Evolutionary conservation across 2,329 filamentous ascomycete genomes (phyloP).

Genomic region (Fusarium secorum): DNA sequence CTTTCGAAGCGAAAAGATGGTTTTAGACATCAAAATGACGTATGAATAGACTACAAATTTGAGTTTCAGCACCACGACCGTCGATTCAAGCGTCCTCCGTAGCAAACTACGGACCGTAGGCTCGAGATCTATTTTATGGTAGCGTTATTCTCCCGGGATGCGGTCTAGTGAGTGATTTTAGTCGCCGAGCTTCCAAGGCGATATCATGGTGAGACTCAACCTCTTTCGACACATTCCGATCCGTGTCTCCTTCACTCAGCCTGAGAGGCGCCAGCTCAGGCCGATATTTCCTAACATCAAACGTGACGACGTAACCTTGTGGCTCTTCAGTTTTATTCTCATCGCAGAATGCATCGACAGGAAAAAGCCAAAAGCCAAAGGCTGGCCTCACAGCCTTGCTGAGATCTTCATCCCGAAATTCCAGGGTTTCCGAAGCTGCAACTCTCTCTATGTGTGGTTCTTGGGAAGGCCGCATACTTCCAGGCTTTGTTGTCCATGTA

Average conservation of each 20-base stretch:
- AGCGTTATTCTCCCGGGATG: not conserved
- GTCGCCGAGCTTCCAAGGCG: accelerated
- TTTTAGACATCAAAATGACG: not conserved
- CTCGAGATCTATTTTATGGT: not conserved
- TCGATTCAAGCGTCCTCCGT: not conserved
- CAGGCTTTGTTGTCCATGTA: not conserved
- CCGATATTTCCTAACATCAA: not conserved
- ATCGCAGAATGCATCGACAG: not conserved
- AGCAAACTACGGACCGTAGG: not conserved
- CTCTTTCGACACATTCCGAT: not conserved
- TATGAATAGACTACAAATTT: not conserved
- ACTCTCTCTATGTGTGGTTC: accelerated
- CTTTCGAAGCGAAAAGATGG: accelerated
- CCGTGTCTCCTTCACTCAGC: not conserved
- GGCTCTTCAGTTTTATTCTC: not conserved
- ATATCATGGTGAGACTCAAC: accelerated
- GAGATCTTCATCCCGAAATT: not conserved
- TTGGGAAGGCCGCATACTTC: accelerated
- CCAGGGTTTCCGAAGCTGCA: not conserved
- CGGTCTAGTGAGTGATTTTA: accelerated
- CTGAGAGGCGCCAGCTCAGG: not conserved
- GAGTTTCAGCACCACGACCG: not conserved
- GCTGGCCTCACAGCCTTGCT: not conserved
- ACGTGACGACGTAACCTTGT: accelerated
- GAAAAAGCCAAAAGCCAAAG: not conserved